Conservation (phyloP, 2,329 filamentous ascomycete species). For the Alternaria longipes region DNA sequence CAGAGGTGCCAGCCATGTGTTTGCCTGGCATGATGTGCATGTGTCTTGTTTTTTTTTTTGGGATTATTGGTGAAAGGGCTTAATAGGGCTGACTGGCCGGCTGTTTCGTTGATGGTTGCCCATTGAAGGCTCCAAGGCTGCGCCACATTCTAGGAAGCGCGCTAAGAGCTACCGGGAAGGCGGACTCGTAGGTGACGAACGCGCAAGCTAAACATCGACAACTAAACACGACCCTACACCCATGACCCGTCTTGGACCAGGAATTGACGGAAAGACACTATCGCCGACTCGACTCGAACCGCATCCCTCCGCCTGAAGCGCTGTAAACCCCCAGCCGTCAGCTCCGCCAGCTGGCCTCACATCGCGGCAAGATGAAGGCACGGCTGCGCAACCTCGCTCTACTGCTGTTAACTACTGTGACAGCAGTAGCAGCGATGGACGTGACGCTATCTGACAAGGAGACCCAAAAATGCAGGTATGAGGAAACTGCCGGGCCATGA, state of each 20-base stretch:
- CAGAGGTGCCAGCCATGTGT: slow-evolving; percentile 22
- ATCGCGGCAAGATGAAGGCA: slow-evolving; percentile 45
- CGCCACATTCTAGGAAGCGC: slow-evolving; percentile 24
- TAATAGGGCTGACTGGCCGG: slow-evolving; percentile 20
- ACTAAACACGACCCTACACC: slow-evolving; percentile 19
- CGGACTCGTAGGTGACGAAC: slow-evolving; percentile 28
- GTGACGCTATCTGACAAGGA: slow-evolving; percentile 32
- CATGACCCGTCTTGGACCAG: slow-evolving; percentile 3
- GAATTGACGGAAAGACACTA: background rate
- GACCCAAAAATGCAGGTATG: slow-evolving; percentile 28
- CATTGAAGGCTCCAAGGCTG: slow-evolving; percentile 19
- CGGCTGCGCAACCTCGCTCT: slow-evolving; percentile 45
- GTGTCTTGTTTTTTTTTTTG: too few species aligned
- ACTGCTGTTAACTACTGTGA: slow-evolving; percentile 45
- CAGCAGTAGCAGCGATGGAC: slow-evolving; percentile 49
- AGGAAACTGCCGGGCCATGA: background rate
- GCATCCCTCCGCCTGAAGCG: slow-evolving; percentile 9
- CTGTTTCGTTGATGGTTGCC: slow-evolving; percentile 9
- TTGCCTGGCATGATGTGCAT: slow-evolving; percentile 46
- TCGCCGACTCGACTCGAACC: slow-evolving; percentile 5
- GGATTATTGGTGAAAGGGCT: slow-evolving; percentile 7
- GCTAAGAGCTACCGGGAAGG: slow-evolving; percentile 27
- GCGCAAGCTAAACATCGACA: slow-evolving; percentile 30
- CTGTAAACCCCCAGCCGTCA: slow-evolving; percentile 14
- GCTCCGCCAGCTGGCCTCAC: slow-evolving; percentile 44